A percentile compares a stretch with the other conserved stretches of the same genome.
Conservation (phyloP, 2,329 filamentous ascomycete species). For the Leptodontidium sp. region DNA sequence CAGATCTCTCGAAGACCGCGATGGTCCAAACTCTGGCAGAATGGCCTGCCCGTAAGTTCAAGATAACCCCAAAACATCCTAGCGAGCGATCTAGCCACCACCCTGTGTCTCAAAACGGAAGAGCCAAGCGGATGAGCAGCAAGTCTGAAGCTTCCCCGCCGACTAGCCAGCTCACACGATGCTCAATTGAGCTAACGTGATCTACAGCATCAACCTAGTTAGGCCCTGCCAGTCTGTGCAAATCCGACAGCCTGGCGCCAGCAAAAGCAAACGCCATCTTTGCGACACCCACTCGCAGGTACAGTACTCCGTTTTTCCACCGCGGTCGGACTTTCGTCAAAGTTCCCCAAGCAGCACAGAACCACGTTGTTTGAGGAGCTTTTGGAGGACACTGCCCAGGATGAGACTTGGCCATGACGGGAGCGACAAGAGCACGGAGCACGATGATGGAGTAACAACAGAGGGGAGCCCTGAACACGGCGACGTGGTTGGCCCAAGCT, state of each 20-base stretch:
- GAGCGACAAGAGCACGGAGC: conserved; percentile 2
- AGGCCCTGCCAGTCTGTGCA: conserved; percentile 4
- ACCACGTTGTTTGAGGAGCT: too few relatives aligned
- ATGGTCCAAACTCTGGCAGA: background rate
- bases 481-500: conserved; percentile 18
- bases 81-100: conserved; percentile 27
- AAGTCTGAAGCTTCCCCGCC: conserved; percentile 32
- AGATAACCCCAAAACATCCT: conserved; percentile 18
- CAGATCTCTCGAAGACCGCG: background rate
- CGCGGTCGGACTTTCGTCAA: too few relatives aligned
- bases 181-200: conserved; percentile 24
- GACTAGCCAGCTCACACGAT: conserved; percentile 22
- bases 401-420: background rate
- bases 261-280: too few relatives aligned
- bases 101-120: conserved; percentile 34
- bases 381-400: too few relatives aligned
- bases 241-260: background rate
- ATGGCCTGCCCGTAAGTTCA: background rate
- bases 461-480: background rate
- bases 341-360: too few relatives aligned
- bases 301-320: too few relatives aligned
- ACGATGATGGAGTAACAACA: background rate
- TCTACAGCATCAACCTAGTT: background rate
- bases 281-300: too few relatives aligned
- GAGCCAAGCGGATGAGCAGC: conserved; percentile 30